These are phyloP conservation scores for Termitomyces sp. DNA, from an alignment of 1,284 basidiomycete genomes.

Conservation along the genomic window DNA sequence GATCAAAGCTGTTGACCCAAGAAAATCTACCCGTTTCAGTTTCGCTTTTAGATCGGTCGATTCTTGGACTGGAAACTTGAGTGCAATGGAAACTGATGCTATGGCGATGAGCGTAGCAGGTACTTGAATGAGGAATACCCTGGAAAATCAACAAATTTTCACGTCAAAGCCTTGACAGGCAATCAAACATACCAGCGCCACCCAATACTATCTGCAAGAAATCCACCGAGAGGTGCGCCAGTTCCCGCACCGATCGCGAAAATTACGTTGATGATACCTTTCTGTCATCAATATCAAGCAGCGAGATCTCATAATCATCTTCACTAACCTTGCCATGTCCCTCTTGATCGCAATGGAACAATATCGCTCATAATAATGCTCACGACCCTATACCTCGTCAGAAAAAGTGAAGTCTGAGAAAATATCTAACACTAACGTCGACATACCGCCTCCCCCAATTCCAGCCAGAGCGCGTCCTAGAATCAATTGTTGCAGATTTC, in stretches of 20 bases:
- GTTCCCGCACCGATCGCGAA: conserved; percentile 47
- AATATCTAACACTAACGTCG: conserved; percentile 36
- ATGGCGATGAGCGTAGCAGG: conserved; percentile 47
- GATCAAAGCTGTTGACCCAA: conserved; percentile 46
- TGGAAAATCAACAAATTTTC: conserved; percentile 15
- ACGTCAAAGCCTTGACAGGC: not conserved
- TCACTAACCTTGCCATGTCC: conserved; percentile 52
- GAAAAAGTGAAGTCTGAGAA: not conserved
- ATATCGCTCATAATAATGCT: conserved; percentile 59
- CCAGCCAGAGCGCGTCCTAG: conserved; percentile 50
- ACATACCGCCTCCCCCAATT: conserved; percentile 57
- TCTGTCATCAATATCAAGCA: not conserved
- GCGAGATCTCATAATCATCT: not conserved
- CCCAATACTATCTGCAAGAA: conserved; percentile 52
- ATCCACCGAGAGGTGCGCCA: conserved; percentile 54
- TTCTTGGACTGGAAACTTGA: conserved; percentile 40
- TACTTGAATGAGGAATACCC: conserved; percentile 54
- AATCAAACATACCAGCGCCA: conserved; percentile 47
- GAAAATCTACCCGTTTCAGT: conserved; percentile 52
- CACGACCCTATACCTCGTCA: conserved; percentile 37
- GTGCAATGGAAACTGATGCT: conserved; percentile 39
- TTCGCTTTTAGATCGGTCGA: conserved; percentile 38
- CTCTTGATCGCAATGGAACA: conserved; percentile 49
- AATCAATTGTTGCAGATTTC: conserved; percentile 51
- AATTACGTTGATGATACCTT: conserved; percentile 50